A percentile compares a stretch with the other conserved stretches of the same genome.
Evolutionary conservation across 306 rosid genomes (phyloP).

Genomic region (Corylus heterophylla): DNA sequence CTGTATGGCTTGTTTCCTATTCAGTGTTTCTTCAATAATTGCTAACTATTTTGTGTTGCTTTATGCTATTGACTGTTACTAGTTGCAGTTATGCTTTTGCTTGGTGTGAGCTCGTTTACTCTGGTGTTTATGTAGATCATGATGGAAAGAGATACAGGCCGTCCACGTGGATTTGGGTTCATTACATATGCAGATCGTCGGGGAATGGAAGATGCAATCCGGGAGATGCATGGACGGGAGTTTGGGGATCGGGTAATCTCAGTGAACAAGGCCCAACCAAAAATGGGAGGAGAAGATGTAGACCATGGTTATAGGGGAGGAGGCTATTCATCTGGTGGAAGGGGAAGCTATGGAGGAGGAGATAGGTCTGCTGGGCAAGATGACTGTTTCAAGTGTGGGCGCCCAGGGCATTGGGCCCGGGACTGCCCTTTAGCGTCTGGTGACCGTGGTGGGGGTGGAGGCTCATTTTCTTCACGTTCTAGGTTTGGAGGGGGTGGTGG

Average conservation of each 20-base stretch:
- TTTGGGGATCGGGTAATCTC: conserved; percentile 79
- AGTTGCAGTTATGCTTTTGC: conserved; percentile 20
- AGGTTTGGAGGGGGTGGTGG: conserved; percentile 73
- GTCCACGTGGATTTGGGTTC: conserved; percentile 98
- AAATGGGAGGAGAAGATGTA: conserved; percentile 66
- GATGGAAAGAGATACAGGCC: conserved; percentile 90
- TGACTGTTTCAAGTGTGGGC: conserved; percentile 96
- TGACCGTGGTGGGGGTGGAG: conserved; percentile 66
- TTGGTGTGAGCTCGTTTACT: conserved; percentile 29
- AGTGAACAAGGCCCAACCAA: conserved; percentile 93
- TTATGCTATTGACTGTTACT: conserved; percentile 17
- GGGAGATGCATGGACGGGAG: conserved; percentile 93
- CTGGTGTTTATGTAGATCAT: conserved; percentile 69
- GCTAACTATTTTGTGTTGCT: not conserved
- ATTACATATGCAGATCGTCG: conserved; percentile 89
- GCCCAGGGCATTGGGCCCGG: conserved; percentile 97
- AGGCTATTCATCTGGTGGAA: conserved; percentile 80
- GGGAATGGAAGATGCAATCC: conserved; percentile 97
- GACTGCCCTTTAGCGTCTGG: conserved; percentile 84
- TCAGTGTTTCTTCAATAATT: not conserved
- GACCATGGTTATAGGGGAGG: conserved; percentile 78
- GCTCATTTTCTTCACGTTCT: conserved; percentile 76
- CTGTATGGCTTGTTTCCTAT: not conserved
- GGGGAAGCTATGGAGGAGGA: conserved; percentile 60
- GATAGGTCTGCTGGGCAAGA: conserved; percentile 79